Evolutionary conservation across 305 asterid genomes (phyloP).

Genomic region (Fraxinus dipetala): DNA sequence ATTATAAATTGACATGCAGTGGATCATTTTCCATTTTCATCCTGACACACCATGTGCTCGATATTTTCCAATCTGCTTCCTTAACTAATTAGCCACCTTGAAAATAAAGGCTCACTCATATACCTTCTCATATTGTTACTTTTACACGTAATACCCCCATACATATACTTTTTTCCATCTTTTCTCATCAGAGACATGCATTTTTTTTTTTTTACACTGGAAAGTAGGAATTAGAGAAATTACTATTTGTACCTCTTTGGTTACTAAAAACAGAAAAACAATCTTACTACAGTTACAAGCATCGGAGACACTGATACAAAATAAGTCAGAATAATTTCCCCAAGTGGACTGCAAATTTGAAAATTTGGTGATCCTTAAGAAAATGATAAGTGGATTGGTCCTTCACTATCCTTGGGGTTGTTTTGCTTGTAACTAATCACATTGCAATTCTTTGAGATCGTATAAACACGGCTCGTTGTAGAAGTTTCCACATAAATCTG

Average conservation of each 20-base stretch:
- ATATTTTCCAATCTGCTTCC: constrained; percentile 64
- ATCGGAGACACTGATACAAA: background rate
- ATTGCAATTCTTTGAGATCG: background rate
- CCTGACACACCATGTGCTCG: constrained; percentile 68
- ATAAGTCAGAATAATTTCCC: background rate
- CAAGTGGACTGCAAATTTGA: background rate
- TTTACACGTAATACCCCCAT: background rate
- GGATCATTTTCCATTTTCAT: constrained; percentile 30
- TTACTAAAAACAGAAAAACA: background rate
- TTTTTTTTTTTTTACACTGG: background rate
- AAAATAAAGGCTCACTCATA: background rate
- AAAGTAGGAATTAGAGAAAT: background rate
- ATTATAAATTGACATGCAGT: background rate
- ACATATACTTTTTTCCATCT: background rate
- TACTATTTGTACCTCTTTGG: background rate
- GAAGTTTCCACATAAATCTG: background rate
- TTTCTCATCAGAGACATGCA: background rate
- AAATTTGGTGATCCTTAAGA: background rate
- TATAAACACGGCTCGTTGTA: background rate
- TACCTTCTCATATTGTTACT: background rate
- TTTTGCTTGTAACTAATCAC: background rate
- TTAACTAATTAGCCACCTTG: constrained; percentile 15
- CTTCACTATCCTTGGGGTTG: background rate
- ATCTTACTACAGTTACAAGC: constrained; percentile 36
- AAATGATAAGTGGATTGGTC: background rate